Evolutionary conservation across 139 green algal species (phyloP), one percentile per base, ranked within the genome.

Genomic region (Prasinococcaceae sp.): DNA sequence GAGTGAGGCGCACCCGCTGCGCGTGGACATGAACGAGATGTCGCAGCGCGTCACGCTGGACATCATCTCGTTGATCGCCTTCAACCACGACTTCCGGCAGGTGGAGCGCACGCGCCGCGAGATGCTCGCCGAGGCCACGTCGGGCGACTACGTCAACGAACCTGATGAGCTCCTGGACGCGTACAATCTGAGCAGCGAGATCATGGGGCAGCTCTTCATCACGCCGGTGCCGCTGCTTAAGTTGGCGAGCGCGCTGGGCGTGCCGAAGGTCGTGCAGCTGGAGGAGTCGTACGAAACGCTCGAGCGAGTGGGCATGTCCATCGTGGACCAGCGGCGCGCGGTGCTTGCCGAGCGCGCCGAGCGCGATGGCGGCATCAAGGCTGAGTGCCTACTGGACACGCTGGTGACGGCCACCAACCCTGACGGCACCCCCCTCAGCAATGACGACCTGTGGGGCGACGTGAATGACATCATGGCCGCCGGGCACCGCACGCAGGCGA

Each of bases 401-500:
- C 68, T 85, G 44, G 61, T 85, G 10, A 54, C 53, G 24, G 5
- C 14, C 14, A 14, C 12, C 35, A 41, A 41, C 14, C 35, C 14
- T 19, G 35, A 41, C 14, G 14, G 14, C 35, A 41, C 14, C 14
- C 32, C 46, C 10, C 49, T 83, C 54, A 79, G 50, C 23, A 69
- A 87, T 38, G 61, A 76, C 47, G 79, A 87, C 65, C 55, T 87
- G 52, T 84, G 74, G 74, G 71, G 78, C 44, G 77, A 82, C 55
- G 71, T 81, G 38, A 70, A 84, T 37, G 76, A 84, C 46, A 55
- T 84, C 14, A 84, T 84, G 76, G 73, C 69, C 3, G 76, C 76
- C 35, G 79, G 79, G 1, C 79, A 87, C 50, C 68, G 82, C 55
- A 87, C 79, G 8, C 83, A 76, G 3, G 79, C 76, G 41, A 79